Base-by-base conservation (phyloP, 805 yeast genomes). In the Barnettozyma wickerhamii region DNA sequence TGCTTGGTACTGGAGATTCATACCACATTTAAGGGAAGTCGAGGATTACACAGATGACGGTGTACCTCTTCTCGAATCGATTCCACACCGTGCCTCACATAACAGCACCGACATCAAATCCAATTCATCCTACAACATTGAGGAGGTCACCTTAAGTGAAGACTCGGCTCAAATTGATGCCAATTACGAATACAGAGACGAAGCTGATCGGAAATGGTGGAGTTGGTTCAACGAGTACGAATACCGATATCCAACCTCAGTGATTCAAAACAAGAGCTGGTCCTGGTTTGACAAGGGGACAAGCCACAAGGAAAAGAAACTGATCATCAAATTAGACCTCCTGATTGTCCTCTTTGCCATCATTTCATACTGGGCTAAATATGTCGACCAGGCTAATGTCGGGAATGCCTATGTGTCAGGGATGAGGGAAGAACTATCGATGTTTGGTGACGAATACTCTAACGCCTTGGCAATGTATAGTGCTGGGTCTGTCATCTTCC, bases 321-420 rank as follows among this genome's bases (percentile, higher is more conserved):
- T 75, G 30, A 49, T 75, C 15, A 40, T 63, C 38, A 79, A 79
- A 50, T 52, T 79, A 18, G 84, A 79, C 50, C 45, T 75, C 12
- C 53, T 75, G 33, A 57, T 81, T 37, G 66, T 78, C 4, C 63
- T 70, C 33, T 76, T 77, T 48, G 68, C 82, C 0, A 72, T 79
- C 56, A 59, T 78, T 43, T 78, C 77, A 2, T 81, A 81, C 58
- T 82, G 84, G 84, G 76, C 80, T 46, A 70, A 70, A 47, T 66
- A 65, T 27, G 57, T 71, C 43, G 66, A 69, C 45, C 69, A 60
- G 43, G 52, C 56, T 28, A 71, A 71, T 45, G 48, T 71, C 19
- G 56, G 63, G 17, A 68, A 68, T 5, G 75, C 77, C 2, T 70
- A 69, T 48, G 64, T 71, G 33, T 68, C 67, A 42, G 76, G 75